Evolutionary conservation across 768 basidiomycete genomes (phyloP).

Genomic region (Chalciporus sphaerocephalus): DNA sequence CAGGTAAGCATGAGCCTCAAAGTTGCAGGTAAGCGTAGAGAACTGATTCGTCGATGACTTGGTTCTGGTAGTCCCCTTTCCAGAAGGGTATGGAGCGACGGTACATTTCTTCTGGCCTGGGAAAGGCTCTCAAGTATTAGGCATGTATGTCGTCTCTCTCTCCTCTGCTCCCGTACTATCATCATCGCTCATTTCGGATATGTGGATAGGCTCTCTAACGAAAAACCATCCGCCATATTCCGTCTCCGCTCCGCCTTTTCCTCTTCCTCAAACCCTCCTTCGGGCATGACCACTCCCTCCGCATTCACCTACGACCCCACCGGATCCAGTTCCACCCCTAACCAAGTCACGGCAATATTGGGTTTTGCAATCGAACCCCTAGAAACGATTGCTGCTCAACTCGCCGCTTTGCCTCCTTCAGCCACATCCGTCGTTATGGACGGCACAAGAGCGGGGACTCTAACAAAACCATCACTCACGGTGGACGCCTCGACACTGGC

Average conservation of each 20-base stretch:
- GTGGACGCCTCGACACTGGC: conserved; percentile 16
- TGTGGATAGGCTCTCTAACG: conserved; percentile 70
- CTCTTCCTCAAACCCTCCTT: conserved; percentile 27
- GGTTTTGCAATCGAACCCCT: conserved; percentile 81
- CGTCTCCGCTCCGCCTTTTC: conserved; percentile 66
- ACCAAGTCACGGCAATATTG: conserved; percentile 66
- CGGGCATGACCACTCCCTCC: conserved; percentile 30
- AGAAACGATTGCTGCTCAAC: conserved; percentile 52
- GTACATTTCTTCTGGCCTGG: conserved; percentile 87
- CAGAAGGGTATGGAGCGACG: conserved; percentile 77
- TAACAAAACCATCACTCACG: not conserved
- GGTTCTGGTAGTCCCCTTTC: conserved; percentile 58
- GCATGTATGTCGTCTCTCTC: conserved; percentile 53
- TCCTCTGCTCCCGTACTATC: not conserved
- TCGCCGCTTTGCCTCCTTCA: conserved; percentile 34
- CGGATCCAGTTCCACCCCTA: no score
- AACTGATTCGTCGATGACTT: not conserved
- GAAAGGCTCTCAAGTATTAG: conserved; percentile 80
- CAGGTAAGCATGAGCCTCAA: conserved; percentile 56
- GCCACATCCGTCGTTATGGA: conserved; percentile 19
- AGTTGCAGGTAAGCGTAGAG: no score
- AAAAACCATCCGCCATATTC: conserved; percentile 87
- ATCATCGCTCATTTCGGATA: not conserved
- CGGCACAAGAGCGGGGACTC: no score
- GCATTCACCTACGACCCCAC: conserved; percentile 31